A percentile compares a stretch with the other conserved stretches of the same genome.
Conservation (phyloP, 1,139 yeast genomes). For the Saccharomycopsis hybrid region DNA sequence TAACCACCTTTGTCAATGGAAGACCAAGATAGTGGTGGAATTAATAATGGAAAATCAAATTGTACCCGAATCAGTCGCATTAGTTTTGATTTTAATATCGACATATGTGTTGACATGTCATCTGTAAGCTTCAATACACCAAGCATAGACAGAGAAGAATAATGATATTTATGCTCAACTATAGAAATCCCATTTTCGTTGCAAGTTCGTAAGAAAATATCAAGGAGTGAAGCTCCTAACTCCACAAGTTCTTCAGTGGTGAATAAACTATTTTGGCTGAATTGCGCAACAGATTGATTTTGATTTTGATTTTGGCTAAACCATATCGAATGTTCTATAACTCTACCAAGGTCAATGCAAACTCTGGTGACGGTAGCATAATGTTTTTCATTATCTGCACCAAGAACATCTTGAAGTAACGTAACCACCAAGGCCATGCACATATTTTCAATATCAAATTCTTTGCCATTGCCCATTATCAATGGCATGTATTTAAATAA, state of each 20-base stretch:
- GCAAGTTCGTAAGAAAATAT: constrained; percentile 2
- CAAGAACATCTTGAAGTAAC: not conserved
- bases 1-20: not conserved
- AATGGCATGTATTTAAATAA: constrained; percentile 1
- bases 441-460: no score
- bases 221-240: constrained; percentile 4
- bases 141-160: not conserved
- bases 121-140: constrained; percentile 2
- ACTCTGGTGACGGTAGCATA: not conserved
- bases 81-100: no score
- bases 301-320: not conserved
- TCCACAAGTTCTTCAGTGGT: not conserved
- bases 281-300: not conserved
- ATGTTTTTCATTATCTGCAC: not conserved
- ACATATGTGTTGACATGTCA: no score
- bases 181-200: not conserved
- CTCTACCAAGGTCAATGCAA: not conserved
- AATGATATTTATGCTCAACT: constrained; percentile 2
- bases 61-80: no score
- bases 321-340: not conserved
- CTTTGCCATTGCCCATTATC: not conserved
- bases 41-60: constrained; percentile 1
- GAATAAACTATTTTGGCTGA: constrained; percentile 1
- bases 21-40: constrained; percentile 5
- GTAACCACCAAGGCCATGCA: not conserved